Evolutionary conservation across 129 eudicot genomes (phyloP).

Genomic region (Sambucus nigra): DNA sequence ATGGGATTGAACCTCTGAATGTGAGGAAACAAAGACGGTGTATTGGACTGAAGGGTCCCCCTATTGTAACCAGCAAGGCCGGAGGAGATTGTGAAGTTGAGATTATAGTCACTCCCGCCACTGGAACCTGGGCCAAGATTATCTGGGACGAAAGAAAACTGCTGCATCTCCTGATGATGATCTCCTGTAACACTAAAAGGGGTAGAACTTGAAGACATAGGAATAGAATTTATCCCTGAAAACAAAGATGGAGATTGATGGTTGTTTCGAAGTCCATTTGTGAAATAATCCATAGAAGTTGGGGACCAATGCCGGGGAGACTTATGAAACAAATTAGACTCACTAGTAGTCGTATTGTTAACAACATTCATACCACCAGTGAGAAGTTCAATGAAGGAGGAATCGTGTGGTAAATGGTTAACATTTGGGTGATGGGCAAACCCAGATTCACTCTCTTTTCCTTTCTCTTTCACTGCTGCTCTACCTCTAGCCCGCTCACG

Average conservation of each 20-base stretch:
- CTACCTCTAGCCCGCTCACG: slow-evolving; percentile 70
- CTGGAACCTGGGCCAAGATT: slow-evolving; percentile 34
- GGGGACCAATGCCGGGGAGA: slow-evolving; percentile 35
- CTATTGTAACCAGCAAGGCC: slow-evolving; percentile 77
- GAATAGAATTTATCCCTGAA: slow-evolving; percentile 24
- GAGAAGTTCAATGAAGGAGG: slow-evolving; percentile 76
- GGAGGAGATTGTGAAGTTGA: slow-evolving; percentile 53
- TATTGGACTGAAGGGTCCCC: slow-evolving; percentile 99
- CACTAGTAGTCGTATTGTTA: slow-evolving; percentile 16
- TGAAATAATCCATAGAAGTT: slow-evolving; percentile 51
- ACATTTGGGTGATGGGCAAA: slow-evolving; percentile 22
- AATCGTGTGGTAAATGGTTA: slow-evolving; percentile 37
- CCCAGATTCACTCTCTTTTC: slow-evolving; percentile 19
- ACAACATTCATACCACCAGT: slow-evolving; percentile 30
- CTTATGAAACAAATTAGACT: slow-evolving; percentile 15
- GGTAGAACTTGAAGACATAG: too few species aligned
- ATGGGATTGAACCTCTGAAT: slow-evolving; percentile 53
- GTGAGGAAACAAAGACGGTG: slow-evolving; percentile 43
- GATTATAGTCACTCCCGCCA: slow-evolving; percentile 36
- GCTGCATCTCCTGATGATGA: slow-evolving; percentile 47
- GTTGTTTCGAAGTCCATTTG: slow-evolving; percentile 18
- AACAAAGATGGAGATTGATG: slow-evolving; percentile 1
- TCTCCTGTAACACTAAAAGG: slow-evolving; percentile 22
- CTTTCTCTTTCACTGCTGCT: slow-evolving; percentile 57
- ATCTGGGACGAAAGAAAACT: slow-evolving; percentile 59